These are phyloP conservation scores for Coleophoma eucalyptorum DNA, from an alignment of 2,329 filamentous ascomycete species.

Conservation along the genomic window DNA sequence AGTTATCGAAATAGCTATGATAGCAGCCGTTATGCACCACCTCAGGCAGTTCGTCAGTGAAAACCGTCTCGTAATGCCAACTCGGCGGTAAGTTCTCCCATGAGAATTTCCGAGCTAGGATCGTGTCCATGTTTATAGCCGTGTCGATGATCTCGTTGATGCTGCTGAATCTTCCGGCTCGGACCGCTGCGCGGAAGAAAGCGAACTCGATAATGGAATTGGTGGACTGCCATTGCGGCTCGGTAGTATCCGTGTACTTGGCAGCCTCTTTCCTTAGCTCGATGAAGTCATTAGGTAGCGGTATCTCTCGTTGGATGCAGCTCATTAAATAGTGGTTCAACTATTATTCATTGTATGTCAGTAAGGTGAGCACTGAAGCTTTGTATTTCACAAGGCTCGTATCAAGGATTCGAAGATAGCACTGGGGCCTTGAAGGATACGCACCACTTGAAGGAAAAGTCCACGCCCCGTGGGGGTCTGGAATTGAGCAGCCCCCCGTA, in stretches of 20 bases:
- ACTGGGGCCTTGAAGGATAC: slow-evolving; percentile 30
- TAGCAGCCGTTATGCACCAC: slow-evolving; percentile 1
- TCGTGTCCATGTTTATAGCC: slow-evolving; percentile 8
- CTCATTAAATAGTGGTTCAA: slow-evolving; percentile 30
- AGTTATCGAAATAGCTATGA: slow-evolving; percentile 1
- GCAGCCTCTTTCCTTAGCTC: slow-evolving; percentile 38
- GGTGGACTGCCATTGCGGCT: neutral
- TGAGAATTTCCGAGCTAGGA: neutral
- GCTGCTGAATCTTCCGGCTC: slow-evolving; percentile 1
- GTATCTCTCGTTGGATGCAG: slow-evolving; percentile 43
- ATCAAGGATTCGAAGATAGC: too few species aligned
- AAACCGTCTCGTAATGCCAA: slow-evolving; percentile 3
- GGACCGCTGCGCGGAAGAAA: slow-evolving; percentile 5
- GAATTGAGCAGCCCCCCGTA: slow-evolving; percentile 44
- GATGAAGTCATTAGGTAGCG: slow-evolving; percentile 41
- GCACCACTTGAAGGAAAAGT: slow-evolving; percentile 50
- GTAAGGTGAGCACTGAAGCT: too few species aligned
- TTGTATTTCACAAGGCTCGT: too few species aligned
- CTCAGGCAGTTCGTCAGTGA: neutral
- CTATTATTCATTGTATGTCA: too few species aligned
- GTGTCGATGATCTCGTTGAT: slow-evolving; percentile 5
- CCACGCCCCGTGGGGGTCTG: slow-evolving; percentile 39
- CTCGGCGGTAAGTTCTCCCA: neutral
- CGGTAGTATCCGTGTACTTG: slow-evolving; percentile 14
- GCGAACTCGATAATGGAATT: slow-evolving; percentile 3